Percentiles rank a stretch among this genome's conserved stretches.
Conservation (phyloP, 2,329 filamentous ascomycete species). For the Pseudogymnoascus sp. region DNA sequence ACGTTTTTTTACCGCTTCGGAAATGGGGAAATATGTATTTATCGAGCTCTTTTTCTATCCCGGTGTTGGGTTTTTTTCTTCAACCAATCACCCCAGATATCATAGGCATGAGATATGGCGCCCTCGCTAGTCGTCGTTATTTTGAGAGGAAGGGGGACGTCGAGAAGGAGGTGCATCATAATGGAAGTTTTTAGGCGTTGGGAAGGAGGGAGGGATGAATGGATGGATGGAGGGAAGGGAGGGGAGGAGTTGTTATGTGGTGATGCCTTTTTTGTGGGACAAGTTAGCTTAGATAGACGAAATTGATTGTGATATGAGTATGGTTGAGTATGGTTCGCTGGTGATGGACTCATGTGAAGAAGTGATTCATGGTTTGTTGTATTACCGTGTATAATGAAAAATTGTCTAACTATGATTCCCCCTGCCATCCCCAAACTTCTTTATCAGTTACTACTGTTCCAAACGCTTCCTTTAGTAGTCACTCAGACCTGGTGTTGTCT, state of each 20-base stretch:
- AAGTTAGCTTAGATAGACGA: background rate
- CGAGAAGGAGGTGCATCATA: background rate
- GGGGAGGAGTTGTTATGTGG: background rate
- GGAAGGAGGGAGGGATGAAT: background rate
- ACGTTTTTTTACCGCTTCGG: background rate
- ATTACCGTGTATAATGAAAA: too few species aligned
- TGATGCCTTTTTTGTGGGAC: background rate
- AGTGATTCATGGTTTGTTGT: background rate
- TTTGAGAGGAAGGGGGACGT: background rate
- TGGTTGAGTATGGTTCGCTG: background rate
- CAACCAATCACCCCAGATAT: background rate
- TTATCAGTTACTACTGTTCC: background rate
- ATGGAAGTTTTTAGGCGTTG: slow-evolving; percentile 7
- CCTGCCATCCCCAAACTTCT: too few species aligned
- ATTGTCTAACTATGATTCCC: background rate
- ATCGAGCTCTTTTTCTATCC: background rate
- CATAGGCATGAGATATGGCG: background rate
- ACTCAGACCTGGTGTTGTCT: background rate
- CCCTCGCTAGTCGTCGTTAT: background rate
- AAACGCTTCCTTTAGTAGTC: background rate
- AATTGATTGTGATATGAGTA: background rate
- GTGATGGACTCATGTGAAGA: background rate
- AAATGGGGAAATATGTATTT: slow-evolving; percentile 9
- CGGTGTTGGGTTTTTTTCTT: background rate
- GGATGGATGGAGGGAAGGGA: background rate